These are phyloP conservation scores for Wickerhamomyces strasburgensis DNA, from an alignment of 805 yeast species.

Conservation along the genomic window DNA sequence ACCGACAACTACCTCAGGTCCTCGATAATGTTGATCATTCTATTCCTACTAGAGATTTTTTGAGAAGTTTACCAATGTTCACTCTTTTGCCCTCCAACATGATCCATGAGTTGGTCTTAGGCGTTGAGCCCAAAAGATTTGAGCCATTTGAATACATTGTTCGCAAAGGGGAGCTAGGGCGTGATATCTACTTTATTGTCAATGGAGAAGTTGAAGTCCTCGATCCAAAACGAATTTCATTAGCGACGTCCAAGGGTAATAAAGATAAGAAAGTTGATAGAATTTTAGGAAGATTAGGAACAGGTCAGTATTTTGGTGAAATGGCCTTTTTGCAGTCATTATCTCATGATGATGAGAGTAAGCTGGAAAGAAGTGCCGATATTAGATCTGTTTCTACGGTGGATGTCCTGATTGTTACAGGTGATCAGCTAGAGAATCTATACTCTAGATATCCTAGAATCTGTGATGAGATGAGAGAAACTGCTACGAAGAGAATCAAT, in stretches of 20 bases:
- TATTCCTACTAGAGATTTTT: slow-evolving; percentile 51
- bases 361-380: slow-evolving; percentile 48
- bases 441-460: slow-evolving; percentile 55
- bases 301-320: slow-evolving; percentile 72
- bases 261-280: slow-evolving; percentile 29
- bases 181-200: slow-evolving; percentile 62
- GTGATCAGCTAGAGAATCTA: slow-evolving; percentile 48
- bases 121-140: slow-evolving; percentile 50
- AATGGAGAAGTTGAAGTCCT: slow-evolving; percentile 70
- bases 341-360: slow-evolving; percentile 22
- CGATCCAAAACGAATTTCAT: slow-evolving; percentile 30
- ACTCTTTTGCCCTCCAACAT: slow-evolving; percentile 50
- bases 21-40: slow-evolving; percentile 46
- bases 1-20: slow-evolving; percentile 16
- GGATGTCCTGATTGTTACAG: slow-evolving; percentile 56
- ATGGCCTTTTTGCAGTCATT: slow-evolving; percentile 59
- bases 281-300: slow-evolving; percentile 51
- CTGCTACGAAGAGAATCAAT: slow-evolving; percentile 49
- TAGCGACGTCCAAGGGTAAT: slow-evolving; percentile 16
- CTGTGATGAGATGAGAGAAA: slow-evolving; percentile 51
- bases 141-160: slow-evolving; percentile 58
- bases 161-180: slow-evolving; percentile 52
- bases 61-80: slow-evolving; percentile 56
- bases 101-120: slow-evolving; percentile 59
- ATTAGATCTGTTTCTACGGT: slow-evolving; percentile 57